These are phyloP conservation scores for Syzygium syzygioides DNA, from an alignment of 441 rosid genomes.

Conservation along the genomic window DNA sequence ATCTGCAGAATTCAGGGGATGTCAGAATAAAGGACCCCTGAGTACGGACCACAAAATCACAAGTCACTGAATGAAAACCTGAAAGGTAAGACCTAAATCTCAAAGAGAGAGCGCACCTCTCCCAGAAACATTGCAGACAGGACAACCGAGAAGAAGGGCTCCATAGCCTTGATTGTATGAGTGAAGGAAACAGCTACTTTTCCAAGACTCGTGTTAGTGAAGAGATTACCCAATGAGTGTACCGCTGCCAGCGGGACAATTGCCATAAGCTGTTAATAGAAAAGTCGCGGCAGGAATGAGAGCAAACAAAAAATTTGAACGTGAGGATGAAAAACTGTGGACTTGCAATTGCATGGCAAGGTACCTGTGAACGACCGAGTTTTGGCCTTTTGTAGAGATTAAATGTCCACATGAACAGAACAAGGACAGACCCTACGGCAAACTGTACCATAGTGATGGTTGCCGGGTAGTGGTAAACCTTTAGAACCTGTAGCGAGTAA, in stretches of 20 bases:
- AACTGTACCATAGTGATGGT: conserved; percentile 69
- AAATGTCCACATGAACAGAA: conserved; percentile 72
- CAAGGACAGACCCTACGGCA: conserved; percentile 75
- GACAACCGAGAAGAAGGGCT: conserved; percentile 1
- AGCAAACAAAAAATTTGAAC: background rate
- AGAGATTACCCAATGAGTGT: background rate
- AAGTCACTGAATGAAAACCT: background rate
- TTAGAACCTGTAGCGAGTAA: conserved; percentile 55
- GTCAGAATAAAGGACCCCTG: background rate
- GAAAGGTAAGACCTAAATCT: background rate
- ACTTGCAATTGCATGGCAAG: background rate
- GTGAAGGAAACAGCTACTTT: conserved; percentile 6
- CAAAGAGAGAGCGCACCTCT: background rate
- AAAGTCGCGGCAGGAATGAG: background rate
- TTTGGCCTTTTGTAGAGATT: conserved; percentile 83
- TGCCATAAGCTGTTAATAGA: background rate
- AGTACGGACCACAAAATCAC: background rate
- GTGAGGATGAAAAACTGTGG: background rate
- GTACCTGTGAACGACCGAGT: conserved; percentile 72
- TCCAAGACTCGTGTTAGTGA: conserved; percentile 4
- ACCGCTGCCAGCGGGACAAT: conserved; percentile 1
- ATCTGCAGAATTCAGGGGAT: conserved; percentile 28
- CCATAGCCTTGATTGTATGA: conserved; percentile 6
- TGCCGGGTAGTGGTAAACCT: conserved; percentile 67
- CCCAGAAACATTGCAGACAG: background rate